A percentile compares a stretch with the other conserved stretches of the same genome.
Conservation (phyloP, 106 monocot species). For the Platanthera zijinensis region DNA sequence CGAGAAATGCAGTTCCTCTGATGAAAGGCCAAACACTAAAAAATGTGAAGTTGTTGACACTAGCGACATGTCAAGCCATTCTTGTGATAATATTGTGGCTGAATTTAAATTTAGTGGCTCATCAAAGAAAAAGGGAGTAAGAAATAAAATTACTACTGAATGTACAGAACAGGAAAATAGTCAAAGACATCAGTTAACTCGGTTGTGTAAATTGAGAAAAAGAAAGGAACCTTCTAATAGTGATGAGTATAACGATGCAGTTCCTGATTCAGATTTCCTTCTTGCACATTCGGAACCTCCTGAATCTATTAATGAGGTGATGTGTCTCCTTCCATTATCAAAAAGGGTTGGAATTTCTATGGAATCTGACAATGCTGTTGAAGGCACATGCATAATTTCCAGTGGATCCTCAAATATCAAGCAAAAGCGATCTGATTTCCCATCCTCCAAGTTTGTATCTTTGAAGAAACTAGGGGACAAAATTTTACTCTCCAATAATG, state of each 20-base stretch:
- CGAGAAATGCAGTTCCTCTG: slow-evolving; percentile 69
- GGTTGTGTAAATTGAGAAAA: slow-evolving; percentile 10
- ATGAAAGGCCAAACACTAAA: slow-evolving; percentile 23
- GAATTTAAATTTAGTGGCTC: slow-evolving; percentile 9
- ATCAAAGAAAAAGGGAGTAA: slow-evolving; percentile 19
- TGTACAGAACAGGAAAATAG: slow-evolving; percentile 11
- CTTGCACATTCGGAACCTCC: slow-evolving; percentile 14
- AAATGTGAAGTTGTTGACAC: slow-evolving; percentile 14
- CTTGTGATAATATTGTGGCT: slow-evolving; percentile 12
- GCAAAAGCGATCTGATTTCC: slow-evolving; percentile 27
- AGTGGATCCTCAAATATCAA: slow-evolving; percentile 26
- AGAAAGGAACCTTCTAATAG: slow-evolving; percentile 19
- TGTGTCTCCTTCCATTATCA: slow-evolving; percentile 10
- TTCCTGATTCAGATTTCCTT: slow-evolving; percentile 14
- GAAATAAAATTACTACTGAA: slow-evolving; percentile 13
- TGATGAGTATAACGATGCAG: slow-evolving; percentile 18
- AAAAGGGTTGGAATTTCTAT: slow-evolving; percentile 9
- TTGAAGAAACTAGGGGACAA: slow-evolving; percentile 18
- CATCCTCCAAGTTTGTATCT: slow-evolving; percentile 12
- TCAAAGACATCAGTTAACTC: slow-evolving; percentile 3
- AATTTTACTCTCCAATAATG: slow-evolving; percentile 5
- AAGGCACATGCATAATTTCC: slow-evolving; percentile 7
- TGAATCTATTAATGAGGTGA: slow-evolving; percentile 12
- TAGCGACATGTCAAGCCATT: slow-evolving; percentile 12
- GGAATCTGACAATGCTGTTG: slow-evolving; percentile 8